Evolutionary conservation across 306 rosid species (phyloP).

Genomic region (Rosa persica): DNA sequence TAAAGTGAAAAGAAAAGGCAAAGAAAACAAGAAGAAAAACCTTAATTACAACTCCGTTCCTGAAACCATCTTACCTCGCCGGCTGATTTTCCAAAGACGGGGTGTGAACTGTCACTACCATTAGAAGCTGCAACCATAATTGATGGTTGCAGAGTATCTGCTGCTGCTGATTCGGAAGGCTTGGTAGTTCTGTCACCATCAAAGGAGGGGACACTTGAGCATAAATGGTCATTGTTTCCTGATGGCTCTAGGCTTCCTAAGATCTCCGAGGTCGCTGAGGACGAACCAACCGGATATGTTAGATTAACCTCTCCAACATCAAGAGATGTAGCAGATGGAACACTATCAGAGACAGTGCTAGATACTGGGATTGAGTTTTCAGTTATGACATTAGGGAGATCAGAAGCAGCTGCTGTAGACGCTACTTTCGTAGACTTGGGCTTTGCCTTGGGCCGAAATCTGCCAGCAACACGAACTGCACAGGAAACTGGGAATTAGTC

Average conservation of each 20-base stretch:
- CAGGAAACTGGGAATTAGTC: slow-evolving; percentile 15
- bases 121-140: slow-evolving; percentile 24
- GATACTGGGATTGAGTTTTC: slow-evolving; percentile 23
- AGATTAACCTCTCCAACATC: slow-evolving; percentile 18
- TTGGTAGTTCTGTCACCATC: slow-evolving; percentile 25
- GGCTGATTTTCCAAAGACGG: slow-evolving; percentile 39
- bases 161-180: slow-evolving; percentile 38
- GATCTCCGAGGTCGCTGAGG: slow-evolving; percentile 28
- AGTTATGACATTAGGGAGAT: slow-evolving; percentile 26
- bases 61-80: slow-evolving; percentile 48
- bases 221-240: slow-evolving; percentile 18
- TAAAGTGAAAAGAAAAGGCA: background rate
- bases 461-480: slow-evolving; percentile 38
- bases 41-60: background rate
- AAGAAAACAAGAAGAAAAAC: background rate
- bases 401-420: slow-evolving; percentile 24
- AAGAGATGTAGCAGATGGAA: slow-evolving; percentile 29
- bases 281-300: slow-evolving; percentile 18
- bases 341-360: slow-evolving; percentile 28
- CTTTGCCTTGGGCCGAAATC: slow-evolving; percentile 63
- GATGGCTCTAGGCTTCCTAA: slow-evolving; percentile 20
- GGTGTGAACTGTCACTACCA: slow-evolving; percentile 38
- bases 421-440: slow-evolving; percentile 45
- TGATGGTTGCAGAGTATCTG: slow-evolving; percentile 30
- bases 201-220: slow-evolving; percentile 27